A percentile compares a stretch with the other conserved stretches of the same genome.
phyloP scores from a whole-genome alignment of 2,329 filamentous ascomycete genomes.

The Colletotrichum sp. region DNA sequence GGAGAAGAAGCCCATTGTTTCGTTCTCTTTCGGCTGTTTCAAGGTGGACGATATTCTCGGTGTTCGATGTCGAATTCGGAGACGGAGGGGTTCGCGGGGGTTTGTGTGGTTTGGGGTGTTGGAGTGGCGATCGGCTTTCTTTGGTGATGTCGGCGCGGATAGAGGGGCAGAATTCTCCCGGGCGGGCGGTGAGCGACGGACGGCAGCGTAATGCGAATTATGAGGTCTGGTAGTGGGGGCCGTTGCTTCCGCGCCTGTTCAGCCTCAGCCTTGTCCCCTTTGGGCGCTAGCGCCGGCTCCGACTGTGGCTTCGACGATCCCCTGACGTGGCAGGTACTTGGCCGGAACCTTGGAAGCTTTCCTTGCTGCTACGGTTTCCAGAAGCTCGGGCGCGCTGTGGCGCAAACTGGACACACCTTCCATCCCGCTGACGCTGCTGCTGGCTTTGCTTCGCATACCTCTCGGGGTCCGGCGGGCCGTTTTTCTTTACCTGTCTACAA shows the following conservation, averaged over 20 bases:
- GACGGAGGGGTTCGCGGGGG: neutral
- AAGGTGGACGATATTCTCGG: neutral
- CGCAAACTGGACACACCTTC: neutral
- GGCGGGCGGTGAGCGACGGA: neutral
- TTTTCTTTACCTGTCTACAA: neutral
- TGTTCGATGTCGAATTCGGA: no score
- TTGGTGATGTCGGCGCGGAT: neutral
- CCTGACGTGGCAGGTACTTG: neutral
- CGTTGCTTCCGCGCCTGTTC: neutral
- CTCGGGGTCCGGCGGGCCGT: neutral
- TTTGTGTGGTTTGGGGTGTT: neutral
- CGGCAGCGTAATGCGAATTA: neutral
- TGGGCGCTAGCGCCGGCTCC: neutral
- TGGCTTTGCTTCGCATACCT: neutral
- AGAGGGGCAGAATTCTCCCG: neutral
- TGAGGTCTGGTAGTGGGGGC: neutral
- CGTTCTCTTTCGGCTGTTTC: neutral
- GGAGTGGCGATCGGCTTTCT: neutral
- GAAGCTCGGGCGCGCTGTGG: neutral
- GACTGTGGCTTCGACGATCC: neutral
- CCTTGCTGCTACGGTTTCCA: neutral
- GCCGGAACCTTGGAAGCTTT: neutral
- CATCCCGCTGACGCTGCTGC: neutral
- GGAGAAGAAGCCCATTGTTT: constrained; percentile 55
- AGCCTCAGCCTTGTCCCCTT: constrained; percentile 6